Evolutionary conservation across 495 filamentous ascomycete genomes (phyloP).

Genomic region (Antarctomyces pellizariae): DNA sequence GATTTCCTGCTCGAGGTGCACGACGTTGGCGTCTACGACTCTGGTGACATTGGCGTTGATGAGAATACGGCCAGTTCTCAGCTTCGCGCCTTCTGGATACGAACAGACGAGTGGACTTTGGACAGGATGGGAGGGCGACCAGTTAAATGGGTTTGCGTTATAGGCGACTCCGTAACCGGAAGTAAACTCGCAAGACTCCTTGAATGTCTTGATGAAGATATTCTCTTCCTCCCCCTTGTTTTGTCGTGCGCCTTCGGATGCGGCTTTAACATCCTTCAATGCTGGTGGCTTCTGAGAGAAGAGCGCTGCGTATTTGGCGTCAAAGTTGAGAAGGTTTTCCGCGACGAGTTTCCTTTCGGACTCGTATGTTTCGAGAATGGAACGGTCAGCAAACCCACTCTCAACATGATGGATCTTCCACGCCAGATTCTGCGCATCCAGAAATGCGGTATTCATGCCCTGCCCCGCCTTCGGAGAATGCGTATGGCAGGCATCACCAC

Average conservation of each 20-base stretch:
- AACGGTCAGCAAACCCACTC: constrained; percentile 29
- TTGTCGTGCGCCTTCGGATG: constrained; percentile 13
- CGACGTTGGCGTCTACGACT: constrained; percentile 63
- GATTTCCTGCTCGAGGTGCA: constrained; percentile 71
- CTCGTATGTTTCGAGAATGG: constrained; percentile 47
- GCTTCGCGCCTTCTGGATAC: constrained; percentile 31
- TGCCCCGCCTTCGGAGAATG: constrained; percentile 73
- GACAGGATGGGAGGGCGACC: constrained; percentile 43
- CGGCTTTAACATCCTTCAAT: constrained; percentile 24
- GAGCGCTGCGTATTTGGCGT: constrained; percentile 44
- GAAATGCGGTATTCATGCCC: constrained; percentile 69
- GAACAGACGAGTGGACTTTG: constrained; percentile 44
- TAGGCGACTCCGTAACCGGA: constrained; percentile 50
- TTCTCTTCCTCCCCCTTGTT: constrained; percentile 24
- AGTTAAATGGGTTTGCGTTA: constrained; percentile 33
- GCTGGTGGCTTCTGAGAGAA: constrained; percentile 35
- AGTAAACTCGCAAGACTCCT: constrained; percentile 47
- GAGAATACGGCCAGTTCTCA: constrained; percentile 47
- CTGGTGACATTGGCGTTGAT: constrained; percentile 57
- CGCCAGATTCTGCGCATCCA: constrained; percentile 59
- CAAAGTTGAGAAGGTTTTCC: constrained; percentile 46
- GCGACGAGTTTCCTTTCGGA: constrained; percentile 46
- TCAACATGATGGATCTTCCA: constrained; percentile 66
- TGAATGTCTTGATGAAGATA: constrained; percentile 47
- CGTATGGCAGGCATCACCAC: constrained; percentile 66